These are phyloP conservation scores for Penstemon davidsonii DNA, from an alignment of 257 asterid genomes.

Conservation along the genomic window DNA sequence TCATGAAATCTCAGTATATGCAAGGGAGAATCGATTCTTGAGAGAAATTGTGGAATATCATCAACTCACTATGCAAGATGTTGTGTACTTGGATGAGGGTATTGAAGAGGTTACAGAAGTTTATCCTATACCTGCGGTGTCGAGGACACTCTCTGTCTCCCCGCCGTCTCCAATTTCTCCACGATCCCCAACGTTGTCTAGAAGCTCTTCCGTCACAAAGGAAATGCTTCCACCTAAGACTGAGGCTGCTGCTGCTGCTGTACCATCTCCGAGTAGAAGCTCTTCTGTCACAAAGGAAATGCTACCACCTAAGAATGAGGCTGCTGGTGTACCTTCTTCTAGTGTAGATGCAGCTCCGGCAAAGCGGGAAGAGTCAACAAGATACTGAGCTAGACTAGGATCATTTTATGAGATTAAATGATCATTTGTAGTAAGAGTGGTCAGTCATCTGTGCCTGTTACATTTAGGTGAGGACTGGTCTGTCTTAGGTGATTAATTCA, in stretches of 20 bases:
- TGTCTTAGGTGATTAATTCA: too few species aligned
- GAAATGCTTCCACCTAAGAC: conserved; percentile 4
- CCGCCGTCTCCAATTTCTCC: conserved; percentile 41
- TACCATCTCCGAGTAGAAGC: conserved; percentile 6
- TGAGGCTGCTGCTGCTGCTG: too few species aligned
- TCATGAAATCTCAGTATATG: conserved; percentile 75
- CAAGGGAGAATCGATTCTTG: conserved; percentile 87
- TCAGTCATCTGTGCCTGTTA: too few species aligned
- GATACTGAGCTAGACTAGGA: neutral
- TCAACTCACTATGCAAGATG: conserved; percentile 86
- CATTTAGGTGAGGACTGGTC: too few species aligned
- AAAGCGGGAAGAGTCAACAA: neutral
- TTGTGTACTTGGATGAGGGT: conserved; percentile 79
- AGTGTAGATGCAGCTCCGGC: neutral
- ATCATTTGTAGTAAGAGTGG: too few species aligned
- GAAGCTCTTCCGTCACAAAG: conserved; percentile 22
- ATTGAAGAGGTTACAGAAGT: conserved; percentile 75
- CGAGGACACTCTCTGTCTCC: conserved; percentile 47
- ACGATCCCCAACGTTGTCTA: conserved; percentile 32
- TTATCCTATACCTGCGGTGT: conserved; percentile 47
- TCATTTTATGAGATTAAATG: neutral
- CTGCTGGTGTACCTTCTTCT: too few species aligned
- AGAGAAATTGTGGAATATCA: conserved; percentile 95
- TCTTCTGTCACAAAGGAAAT: neutral
- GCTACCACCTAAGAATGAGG: too few species aligned